Evolutionary conservation across 1,284 basidiomycete genomes (phyloP).

Genomic region (Calocybe gambosa): DNA sequence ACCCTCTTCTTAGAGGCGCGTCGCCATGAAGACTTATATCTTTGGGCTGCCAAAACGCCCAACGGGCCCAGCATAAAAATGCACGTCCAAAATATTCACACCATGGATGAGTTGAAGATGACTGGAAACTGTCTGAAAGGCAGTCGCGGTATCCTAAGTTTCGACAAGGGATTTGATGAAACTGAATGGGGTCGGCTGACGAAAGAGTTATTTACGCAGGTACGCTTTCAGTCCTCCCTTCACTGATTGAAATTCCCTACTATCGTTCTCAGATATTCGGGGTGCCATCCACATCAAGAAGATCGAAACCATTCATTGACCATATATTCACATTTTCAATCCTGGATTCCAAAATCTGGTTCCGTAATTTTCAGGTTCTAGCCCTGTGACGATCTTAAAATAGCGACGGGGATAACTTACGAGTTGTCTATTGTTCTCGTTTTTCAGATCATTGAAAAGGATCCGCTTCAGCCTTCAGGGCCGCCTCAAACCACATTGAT

Average conservation of each 20-base stretch:
- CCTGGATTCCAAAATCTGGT: constrained; percentile 97
- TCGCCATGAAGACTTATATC: constrained; percentile 91
- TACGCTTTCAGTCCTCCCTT: constrained; percentile 33
- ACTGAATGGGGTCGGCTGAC: constrained; percentile 85
- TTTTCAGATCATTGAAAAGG: constrained; percentile 70
- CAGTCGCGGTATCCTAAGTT: constrained; percentile 86
- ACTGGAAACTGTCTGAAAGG: constrained; percentile 99
- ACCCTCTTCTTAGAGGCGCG: constrained; percentile 97
- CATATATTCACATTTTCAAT: constrained; percentile 96
- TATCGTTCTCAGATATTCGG: constrained; percentile 75
- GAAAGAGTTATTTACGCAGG: constrained; percentile 96
- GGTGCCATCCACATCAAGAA: constrained; percentile 84
- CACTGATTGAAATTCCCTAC: neutral
- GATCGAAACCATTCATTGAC: constrained; percentile 96
- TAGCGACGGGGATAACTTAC: constrained; percentile 1
- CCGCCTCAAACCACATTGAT: constrained; percentile 76
- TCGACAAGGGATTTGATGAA: constrained; percentile 89
- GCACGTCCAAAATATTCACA: constrained; percentile 98
- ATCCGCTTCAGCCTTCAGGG: constrained; percentile 68
- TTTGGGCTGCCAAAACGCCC: constrained; percentile 96
- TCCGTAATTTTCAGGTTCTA: constrained; percentile 91
- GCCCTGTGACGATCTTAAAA: constrained; percentile 1
- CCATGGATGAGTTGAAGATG: constrained; percentile 99
- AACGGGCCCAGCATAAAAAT: constrained; percentile 97
- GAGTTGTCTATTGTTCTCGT: constrained; percentile 10